Base-by-base conservation (phyloP, 2,329 filamentous ascomycete genomes). In the Fusarium sp. region DNA sequence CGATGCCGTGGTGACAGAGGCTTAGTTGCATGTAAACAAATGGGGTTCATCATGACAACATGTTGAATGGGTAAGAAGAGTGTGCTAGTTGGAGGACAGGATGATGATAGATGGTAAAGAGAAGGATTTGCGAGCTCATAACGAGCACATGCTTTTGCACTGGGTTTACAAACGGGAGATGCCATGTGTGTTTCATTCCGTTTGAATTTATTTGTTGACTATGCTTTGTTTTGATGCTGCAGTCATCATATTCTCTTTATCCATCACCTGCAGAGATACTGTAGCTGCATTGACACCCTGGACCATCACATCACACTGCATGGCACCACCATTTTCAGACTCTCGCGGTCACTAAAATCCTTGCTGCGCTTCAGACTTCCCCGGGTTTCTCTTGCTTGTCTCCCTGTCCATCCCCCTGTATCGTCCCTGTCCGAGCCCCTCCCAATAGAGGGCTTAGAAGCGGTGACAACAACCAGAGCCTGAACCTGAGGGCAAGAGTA, bases 1-100 rank as follows among this genome's bases (percentile, higher is more conserved):
- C 63, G 75, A 76, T 77, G 72, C 75, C 68, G 72, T 74, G 67
- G 75, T 72, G 74, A 77, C 75, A 76, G 65, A 75, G 41, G 52
- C 47, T 70, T 62, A 61, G 70, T 56, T 75, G 71, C 75, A 74
- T 70, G 75, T 77, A 77, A 77, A 77, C 75, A 77, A 55, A 62
- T 61, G 72, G 61, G 68, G 62, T 66, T 62, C 33, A 73, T 76
- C 73, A 75, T 74, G 71, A 65, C 64, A 74, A 69, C 60, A 61
- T 55, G 50, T 58, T 57, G 35, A 68, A 46, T 29, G 47, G 35
- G 44, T 22, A 50, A 54, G 44, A 41, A 35, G 38, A 44, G 52
- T 22, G 35, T 49, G 36, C 31, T 17, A 11, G 8, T 31, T 29
- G 14, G 20, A 11, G 18, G 25, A 33, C 31, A 44, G 22, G 14